Evolutionary conservation across 306 rosid genomes (phyloP), one percentile per base, ranked within the genome.

Genomic region (Pterocarpus macrocarpus): DNA sequence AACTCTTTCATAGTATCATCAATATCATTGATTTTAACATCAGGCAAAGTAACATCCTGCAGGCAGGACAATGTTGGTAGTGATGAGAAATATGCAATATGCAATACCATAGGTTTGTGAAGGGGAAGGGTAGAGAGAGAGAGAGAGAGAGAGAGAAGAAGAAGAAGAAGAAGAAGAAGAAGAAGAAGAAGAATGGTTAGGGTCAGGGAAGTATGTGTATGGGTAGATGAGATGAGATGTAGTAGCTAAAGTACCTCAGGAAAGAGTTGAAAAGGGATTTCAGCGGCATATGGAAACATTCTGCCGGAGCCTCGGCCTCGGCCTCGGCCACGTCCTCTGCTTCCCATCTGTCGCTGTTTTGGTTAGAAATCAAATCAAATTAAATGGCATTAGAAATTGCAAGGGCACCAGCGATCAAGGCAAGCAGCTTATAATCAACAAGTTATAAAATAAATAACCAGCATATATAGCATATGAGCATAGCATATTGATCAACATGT

Each of bases 21-120:
- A 12, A 47, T 64, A 63, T 78, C 77, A 65, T 4, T 59, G 8
- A 67, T 8, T 77, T 85, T 87, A 65, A 43, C 71, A 12, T 57
- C 72, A 15, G 91, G 92, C 71, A 89, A 68, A 12, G 57, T 68
- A 72, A 81, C 86, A 66, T 82, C 85, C 90, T 90, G 86, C 82
- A 56, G 62, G 28, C 4, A 45, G 53, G 28, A 22, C 28, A 22
- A 22, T 22, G 28, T 22, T 22, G 28, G 28, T 22, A 22, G 28
- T 22, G 28, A 22, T 22, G 28, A 22, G 28, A 0, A 22, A 22
- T 22, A 22, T 22, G 28, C 28, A 22, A 22, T 22, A 22, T 22
- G 28, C 0, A 22, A 22, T 22, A 22, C 28, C 28, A 22, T 22
- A 22, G 28, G 1, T 22, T 22, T 22, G 28, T 22, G 28, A 22